Conservation (phyloP, 2,329 filamentous ascomycete species). For the Exutisphaerella laricina region DNA sequence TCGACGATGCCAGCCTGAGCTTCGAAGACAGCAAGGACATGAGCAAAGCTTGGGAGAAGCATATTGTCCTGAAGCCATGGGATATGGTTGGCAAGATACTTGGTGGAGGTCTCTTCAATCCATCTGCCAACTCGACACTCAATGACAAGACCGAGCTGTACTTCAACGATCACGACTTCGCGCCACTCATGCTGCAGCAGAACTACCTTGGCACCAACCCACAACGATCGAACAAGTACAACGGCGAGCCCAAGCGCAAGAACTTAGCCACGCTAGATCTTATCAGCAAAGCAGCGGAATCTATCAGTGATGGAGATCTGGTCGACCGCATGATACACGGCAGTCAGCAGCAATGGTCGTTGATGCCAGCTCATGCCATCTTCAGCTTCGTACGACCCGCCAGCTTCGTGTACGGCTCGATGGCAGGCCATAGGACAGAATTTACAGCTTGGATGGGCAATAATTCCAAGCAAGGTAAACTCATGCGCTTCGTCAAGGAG, state of each 20-base stretch:
- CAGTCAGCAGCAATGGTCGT: constrained; percentile 93
- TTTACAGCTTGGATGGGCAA: constrained; percentile 95
- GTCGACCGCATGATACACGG: constrained; percentile 98
- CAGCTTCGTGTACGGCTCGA: constrained; percentile 76
- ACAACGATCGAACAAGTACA: constrained; percentile 55
- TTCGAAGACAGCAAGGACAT: constrained; percentile 86
- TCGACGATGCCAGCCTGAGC: constrained; percentile 74
- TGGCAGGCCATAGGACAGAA: constrained; percentile 57
- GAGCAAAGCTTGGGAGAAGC: constrained; percentile 98
- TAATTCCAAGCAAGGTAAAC: constrained; percentile 74
- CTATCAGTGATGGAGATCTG: constrained; percentile 93
- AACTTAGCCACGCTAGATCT: constrained; percentile 81
- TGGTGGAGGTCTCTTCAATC: constrained; percentile 76
- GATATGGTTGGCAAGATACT: constrained; percentile 95
- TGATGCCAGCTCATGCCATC: constrained; percentile 94
- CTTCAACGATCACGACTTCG: constrained; percentile 99
- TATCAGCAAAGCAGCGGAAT: constrained; percentile 80
- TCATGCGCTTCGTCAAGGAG: constrained; percentile 79
- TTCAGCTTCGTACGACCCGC: constrained; percentile 92
- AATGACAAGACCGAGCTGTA: constrained; percentile 99
- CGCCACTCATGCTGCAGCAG: constrained; percentile 94
- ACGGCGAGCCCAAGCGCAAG: constrained; percentile 55
- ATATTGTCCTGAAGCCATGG: constrained; percentile 94
- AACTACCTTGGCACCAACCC: constrained; percentile 89
- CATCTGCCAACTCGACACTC: constrained; percentile 74